These are phyloP conservation scores for Coccomyxa subellipsoidea DNA, from an alignment of 163 green algal species.

Conservation along the genomic window DNA sequence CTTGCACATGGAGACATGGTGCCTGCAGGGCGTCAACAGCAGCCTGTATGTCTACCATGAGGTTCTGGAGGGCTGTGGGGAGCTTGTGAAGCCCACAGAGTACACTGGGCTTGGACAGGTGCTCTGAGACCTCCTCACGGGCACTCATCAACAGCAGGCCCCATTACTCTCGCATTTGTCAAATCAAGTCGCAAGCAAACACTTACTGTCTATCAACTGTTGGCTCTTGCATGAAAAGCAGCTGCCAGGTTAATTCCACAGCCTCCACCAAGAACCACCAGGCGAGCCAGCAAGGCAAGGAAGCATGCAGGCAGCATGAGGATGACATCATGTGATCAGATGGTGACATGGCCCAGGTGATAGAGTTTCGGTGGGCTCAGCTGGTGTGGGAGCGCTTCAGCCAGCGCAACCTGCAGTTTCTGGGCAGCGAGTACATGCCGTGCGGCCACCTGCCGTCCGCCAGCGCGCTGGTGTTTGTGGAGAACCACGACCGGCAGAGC, in stretches of 20 bases:
- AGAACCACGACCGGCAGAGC: conserved; percentile 6
- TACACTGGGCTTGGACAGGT: conserved; percentile 5
- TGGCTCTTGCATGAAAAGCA: too few relatives aligned
- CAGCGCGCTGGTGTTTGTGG: background rate
- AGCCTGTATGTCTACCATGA: conserved; percentile 4
- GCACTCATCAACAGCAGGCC: background rate
- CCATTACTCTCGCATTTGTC: too few relatives aligned
- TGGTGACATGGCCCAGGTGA: too few relatives aligned
- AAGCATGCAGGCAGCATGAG: too few relatives aligned
- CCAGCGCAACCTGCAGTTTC: background rate
- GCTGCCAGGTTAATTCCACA: too few relatives aligned
- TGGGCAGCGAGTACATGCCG: conserved; percentile 4
- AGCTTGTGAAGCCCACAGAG: background rate
- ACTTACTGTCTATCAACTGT: background rate
- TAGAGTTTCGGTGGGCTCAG: background rate
- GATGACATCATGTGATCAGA: too few relatives aligned
- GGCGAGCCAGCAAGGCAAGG: too few relatives aligned
- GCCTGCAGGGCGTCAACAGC: background rate
- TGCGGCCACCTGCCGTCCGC: background rate
- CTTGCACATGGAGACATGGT: background rate
- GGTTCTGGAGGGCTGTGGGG: background rate
- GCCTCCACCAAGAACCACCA: too few relatives aligned
- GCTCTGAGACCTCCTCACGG: background rate
- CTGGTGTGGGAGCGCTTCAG: background rate
- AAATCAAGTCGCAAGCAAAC: too few relatives aligned